Conservation (phyloP, 192 early-diverging fungal genomes). For the Podila horticola region DNA sequence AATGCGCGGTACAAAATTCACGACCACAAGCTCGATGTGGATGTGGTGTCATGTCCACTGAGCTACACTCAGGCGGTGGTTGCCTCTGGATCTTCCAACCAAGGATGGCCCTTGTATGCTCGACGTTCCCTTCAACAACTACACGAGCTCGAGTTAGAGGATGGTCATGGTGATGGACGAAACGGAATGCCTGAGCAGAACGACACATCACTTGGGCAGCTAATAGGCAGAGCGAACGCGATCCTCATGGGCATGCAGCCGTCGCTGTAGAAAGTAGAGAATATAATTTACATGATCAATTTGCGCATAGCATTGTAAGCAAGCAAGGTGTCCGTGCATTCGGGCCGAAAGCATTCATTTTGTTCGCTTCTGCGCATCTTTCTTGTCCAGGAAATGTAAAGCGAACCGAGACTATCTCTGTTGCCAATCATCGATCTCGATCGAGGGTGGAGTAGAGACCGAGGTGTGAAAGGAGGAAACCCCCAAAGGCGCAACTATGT, state of each 20-base stretch:
- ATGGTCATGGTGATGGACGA: neutral
- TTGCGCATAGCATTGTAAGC: neutral
- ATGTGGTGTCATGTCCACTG: conserved; percentile 15
- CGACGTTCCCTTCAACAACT: conserved; percentile 2
- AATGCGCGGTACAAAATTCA: conserved; percentile 28
- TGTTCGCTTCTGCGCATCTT: too few species aligned
- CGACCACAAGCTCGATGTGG: conserved; percentile 30
- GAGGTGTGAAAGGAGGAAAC: too few species aligned
- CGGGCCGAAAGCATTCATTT: too few species aligned
- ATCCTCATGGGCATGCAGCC: conserved; percentile 11
- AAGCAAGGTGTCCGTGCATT: too few species aligned
- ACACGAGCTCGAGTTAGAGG: neutral
- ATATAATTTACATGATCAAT: neutral
- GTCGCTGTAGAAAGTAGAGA: neutral
- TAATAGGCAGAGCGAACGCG: conserved; percentile 7
- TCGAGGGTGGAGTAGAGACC: too few species aligned
- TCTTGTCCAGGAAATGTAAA: too few species aligned
- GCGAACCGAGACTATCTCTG: too few species aligned
- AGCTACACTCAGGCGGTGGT: conserved; percentile 19
- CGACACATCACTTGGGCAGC: neutral
- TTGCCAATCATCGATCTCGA: too few species aligned
- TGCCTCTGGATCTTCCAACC: neutral
- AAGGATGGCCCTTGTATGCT: conserved; percentile 21
- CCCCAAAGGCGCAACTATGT: too few species aligned
- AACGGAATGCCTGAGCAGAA: neutral